These are phyloP conservation scores for Kernera saxatilis DNA, from an alignment of 345 rosid genomes.

Conservation along the genomic window DNA sequence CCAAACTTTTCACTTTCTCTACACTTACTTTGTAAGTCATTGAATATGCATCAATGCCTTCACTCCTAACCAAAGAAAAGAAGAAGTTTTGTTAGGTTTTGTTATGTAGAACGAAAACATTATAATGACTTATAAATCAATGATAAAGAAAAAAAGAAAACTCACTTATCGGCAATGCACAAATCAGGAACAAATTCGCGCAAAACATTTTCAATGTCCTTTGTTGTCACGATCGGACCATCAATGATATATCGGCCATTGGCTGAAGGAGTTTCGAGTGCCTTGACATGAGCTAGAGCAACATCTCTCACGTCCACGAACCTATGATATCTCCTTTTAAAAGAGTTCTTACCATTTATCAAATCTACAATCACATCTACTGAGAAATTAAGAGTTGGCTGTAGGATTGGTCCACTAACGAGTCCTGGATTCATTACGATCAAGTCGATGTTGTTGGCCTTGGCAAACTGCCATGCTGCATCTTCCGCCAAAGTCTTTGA, in stretches of 20 bases:
- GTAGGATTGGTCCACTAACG: slow-evolving; percentile 40
- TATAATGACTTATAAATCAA: neutral
- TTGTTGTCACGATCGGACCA: slow-evolving; percentile 2
- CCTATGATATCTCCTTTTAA: slow-evolving; percentile 9
- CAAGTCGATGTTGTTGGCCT: slow-evolving; percentile 39
- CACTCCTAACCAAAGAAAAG: neutral
- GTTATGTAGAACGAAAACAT: neutral
- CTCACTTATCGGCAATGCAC: slow-evolving; percentile 21
- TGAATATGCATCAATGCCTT: neutral
- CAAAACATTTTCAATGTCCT: slow-evolving; percentile 5
- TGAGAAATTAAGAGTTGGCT: slow-evolving; percentile 31
- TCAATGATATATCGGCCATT: slow-evolving; percentile 39
- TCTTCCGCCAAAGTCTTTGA: slow-evolving; percentile 45
- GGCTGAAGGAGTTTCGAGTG: slow-evolving; percentile 40
- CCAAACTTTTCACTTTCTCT: slow-evolving; percentile 26
- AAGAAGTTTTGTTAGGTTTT: neutral
- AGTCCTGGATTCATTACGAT: slow-evolving; percentile 35
- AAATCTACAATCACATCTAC: slow-evolving; percentile 16
- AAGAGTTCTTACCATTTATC: slow-evolving; percentile 26
- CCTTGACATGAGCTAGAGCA: slow-evolving; percentile 46
- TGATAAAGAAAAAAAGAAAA: neutral
- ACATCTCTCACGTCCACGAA: slow-evolving; percentile 50
- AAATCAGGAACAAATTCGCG: slow-evolving; percentile 27
- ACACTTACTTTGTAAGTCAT: neutral
- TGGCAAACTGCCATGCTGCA: slow-evolving; percentile 39